These are phyloP conservation scores for Populus hybrid DNA, from an alignment of 441 rosid species.

Conservation along the genomic window DNA sequence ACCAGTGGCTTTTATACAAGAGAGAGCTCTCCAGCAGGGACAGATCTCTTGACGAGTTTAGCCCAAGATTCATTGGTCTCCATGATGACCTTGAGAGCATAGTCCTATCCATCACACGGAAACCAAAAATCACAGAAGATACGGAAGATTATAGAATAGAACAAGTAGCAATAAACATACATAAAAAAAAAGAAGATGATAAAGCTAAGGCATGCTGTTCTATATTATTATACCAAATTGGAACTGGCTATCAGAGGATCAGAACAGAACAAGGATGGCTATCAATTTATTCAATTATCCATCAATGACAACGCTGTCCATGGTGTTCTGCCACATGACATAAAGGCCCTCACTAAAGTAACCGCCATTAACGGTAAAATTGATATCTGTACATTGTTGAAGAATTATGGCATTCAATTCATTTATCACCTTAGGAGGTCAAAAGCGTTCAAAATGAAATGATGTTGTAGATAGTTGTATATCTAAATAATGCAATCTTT, in stretches of 20 bases:
- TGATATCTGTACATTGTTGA: background rate
- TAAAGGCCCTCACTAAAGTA: background rate
- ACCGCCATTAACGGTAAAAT: background rate
- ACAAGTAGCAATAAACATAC: background rate
- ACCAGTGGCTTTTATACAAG: slow-evolving; percentile 32
- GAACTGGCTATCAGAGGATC: background rate
- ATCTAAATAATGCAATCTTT: background rate
- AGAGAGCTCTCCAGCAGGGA: slow-evolving; percentile 69
- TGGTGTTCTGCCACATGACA: background rate
- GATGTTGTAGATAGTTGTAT: background rate
- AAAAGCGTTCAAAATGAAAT: background rate
- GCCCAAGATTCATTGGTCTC: slow-evolving; percentile 92
- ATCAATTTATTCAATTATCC: background rate
- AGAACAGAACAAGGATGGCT: background rate
- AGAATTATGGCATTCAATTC: background rate
- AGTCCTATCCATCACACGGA: slow-evolving; percentile 47
- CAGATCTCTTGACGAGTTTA: slow-evolving; percentile 78
- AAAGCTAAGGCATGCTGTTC: background rate
- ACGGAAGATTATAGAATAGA: background rate
- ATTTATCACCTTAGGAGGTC: background rate
- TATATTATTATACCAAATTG: background rate
- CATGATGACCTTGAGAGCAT: slow-evolving; percentile 73
- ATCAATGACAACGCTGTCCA: background rate
- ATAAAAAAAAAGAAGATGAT: background rate
- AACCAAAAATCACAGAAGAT: background rate